phyloP scores from a whole-genome alignment of 1,139 yeast genomes.

The Diutina pseudorugosa region DNA sequence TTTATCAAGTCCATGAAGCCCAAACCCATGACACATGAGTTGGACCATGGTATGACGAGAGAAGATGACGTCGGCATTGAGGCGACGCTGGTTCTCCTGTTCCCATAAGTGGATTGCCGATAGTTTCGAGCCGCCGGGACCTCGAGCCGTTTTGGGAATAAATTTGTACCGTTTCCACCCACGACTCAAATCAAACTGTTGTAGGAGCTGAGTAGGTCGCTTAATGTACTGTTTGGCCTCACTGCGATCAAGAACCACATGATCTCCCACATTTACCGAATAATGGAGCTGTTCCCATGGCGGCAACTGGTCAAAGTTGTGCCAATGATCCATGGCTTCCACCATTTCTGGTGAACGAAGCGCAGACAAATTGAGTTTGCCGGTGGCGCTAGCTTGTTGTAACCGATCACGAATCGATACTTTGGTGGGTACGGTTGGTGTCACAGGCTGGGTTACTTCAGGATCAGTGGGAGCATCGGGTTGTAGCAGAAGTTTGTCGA shows the following conservation, averaged over 20 bases:
- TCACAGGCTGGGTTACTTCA: neutral
- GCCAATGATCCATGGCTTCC: neutral
- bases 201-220: neutral
- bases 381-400: neutral
- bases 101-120: neutral
- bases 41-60: neutral
- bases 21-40: neutral
- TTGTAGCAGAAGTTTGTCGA: neutral
- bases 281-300: neutral
- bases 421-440: neutral
- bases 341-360: neutral
- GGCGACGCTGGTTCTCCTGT: no score
- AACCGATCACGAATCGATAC: neutral
- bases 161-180: neutral
- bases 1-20: neutral
- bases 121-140: neutral
- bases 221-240: neutral
- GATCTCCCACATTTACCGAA: neutral
- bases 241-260: neutral
- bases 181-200: neutral
- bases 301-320: neutral
- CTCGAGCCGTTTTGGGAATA: neutral
- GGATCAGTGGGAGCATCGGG: neutral
- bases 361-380: neutral
- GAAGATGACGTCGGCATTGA: neutral